These are phyloP conservation scores for Ophiocordyceps camponoti-leonardi DNA, from an alignment of 2,329 filamentous ascomycete genomes.

Conservation along the genomic window DNA sequence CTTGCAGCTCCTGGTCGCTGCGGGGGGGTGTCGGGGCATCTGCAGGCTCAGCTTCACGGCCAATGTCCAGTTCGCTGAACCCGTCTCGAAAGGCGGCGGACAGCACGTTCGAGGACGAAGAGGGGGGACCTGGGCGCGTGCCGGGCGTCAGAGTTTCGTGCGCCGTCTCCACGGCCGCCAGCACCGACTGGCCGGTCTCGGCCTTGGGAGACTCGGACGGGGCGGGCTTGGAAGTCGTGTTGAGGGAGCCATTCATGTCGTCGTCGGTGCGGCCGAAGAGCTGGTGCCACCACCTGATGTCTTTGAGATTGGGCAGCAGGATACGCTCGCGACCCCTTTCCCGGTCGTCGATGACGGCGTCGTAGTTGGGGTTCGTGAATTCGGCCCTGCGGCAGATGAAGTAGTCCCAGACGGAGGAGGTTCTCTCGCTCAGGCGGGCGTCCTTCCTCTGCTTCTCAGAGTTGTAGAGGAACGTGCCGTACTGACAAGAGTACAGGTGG, in stretches of 20 bases:
- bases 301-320: conserved; percentile 58
- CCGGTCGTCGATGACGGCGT: conserved; percentile 58
- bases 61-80: conserved; percentile 23
- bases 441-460: conserved; percentile 77
- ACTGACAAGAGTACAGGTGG: conserved; percentile 90
- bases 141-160: conserved; percentile 31
- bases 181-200: conserved; percentile 30
- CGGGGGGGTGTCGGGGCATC: conserved; percentile 7
- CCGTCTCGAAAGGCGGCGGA: conserved; percentile 26
- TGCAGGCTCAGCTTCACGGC: conserved; percentile 9
- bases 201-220: conserved; percentile 19
- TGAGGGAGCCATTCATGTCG: conserved; percentile 72
- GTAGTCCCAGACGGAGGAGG: conserved; percentile 88
- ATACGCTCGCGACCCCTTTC: conserved; percentile 66
- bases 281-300: conserved; percentile 90
- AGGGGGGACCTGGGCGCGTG: conserved; percentile 24
- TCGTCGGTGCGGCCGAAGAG: conserved; percentile 71
- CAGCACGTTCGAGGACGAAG: conserved; percentile 25
- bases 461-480: conserved; percentile 92
- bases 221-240: conserved; percentile 34
- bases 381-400: conserved; percentile 68
- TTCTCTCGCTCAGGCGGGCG: conserved; percentile 48
- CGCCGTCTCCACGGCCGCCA: conserved; percentile 41
- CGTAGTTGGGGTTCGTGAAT: conserved; percentile 71
- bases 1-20: conserved; percentile 24